Evolutionary conservation across 2,329 filamentous ascomycete species (phyloP).

Genomic region (Dendrostoma leiphaemia): DNA sequence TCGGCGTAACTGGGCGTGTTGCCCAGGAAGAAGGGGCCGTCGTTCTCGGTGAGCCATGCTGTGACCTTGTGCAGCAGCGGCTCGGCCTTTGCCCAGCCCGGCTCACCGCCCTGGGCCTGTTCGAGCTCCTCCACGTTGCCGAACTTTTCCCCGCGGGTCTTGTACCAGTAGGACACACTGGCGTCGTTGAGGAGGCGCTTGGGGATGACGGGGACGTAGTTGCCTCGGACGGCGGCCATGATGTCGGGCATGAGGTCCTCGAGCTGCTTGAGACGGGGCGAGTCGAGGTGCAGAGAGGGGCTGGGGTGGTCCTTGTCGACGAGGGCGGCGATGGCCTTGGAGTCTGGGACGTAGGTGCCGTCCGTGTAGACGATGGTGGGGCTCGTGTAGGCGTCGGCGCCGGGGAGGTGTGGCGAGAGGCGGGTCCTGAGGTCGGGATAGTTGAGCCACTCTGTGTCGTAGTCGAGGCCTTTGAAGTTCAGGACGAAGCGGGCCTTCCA

Average conservation of each 20-base stretch:
- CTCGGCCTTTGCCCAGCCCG: constrained; percentile 45
- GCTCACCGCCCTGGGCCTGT: constrained; percentile 45
- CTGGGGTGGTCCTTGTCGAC: constrained; percentile 59
- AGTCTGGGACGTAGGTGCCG: constrained; percentile 63
- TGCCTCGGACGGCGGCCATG: constrained; percentile 32
- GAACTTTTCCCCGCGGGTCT: constrained; percentile 45
- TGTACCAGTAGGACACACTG: constrained; percentile 54
- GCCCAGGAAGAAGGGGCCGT: constrained; percentile 62
- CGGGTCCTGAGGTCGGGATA: constrained; percentile 62
- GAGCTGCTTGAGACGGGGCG: constrained; percentile 45
- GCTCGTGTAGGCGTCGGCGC: constrained; percentile 46
- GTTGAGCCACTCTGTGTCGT: constrained; percentile 67
- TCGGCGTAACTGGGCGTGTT: constrained; percentile 54
- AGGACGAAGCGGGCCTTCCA: constrained; percentile 68
- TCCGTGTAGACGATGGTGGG: constrained; percentile 56
- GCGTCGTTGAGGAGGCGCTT: constrained; percentile 47
- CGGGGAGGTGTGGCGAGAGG: constrained; percentile 49
- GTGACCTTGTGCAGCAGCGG: constrained; percentile 34
- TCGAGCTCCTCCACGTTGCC: constrained; percentile 53
- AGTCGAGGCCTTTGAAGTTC: constrained; percentile 67
- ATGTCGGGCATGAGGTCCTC: constrained; percentile 35
- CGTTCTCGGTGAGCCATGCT: constrained; percentile 52
- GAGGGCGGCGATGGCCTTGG: constrained; percentile 53
- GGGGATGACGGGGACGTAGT: constrained; percentile 49
- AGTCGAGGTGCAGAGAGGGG: constrained; percentile 57